Conservation (phyloP, 441 rosid genomes). For the Manihot esculenta region DNA sequence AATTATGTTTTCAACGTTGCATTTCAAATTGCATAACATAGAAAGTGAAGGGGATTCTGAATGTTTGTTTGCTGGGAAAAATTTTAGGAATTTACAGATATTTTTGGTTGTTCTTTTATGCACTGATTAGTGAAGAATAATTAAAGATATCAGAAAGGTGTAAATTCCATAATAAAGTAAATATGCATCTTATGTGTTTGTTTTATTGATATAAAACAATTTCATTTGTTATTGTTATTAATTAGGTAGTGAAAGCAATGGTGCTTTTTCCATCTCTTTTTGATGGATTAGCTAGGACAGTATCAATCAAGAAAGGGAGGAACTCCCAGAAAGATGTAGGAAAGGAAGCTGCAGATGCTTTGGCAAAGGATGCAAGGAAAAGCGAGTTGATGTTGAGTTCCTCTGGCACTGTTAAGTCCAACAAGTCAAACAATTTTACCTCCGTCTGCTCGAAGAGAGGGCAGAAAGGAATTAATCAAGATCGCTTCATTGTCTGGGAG, state of each 20-base stretch:
- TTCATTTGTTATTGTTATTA: neutral
- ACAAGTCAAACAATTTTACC: slow-evolving; percentile 46
- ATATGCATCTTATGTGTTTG: too few species aligned
- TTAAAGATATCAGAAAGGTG: too few species aligned
- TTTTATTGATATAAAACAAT: too few species aligned
- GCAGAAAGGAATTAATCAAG: slow-evolving; percentile 81
- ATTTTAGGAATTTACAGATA: too few species aligned
- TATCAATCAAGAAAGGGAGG: slow-evolving; percentile 57
- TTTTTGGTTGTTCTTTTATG: too few species aligned
- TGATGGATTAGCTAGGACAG: slow-evolving; percentile 57
- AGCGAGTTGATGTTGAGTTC: slow-evolving; percentile 58
- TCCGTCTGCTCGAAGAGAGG: slow-evolving; percentile 78
- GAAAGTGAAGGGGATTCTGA: too few species aligned
- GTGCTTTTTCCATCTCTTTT: slow-evolving; percentile 52
- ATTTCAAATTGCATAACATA: too few species aligned
- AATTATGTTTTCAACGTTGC: too few species aligned
- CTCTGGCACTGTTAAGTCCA: slow-evolving; percentile 55
- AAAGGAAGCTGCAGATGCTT: slow-evolving; percentile 57
- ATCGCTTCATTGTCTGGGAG: slow-evolving; percentile 81
- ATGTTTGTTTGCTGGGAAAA: too few species aligned
- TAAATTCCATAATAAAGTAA: too few species aligned
- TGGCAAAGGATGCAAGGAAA: slow-evolving; percentile 70
- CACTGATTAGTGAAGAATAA: too few species aligned
- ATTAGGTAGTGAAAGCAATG: slow-evolving; percentile 21
- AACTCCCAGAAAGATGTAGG: slow-evolving; percentile 39